Base-by-base conservation (phyloP, 2,329 filamentous ascomycete species). In the Fusarium oligoseptatum region DNA sequence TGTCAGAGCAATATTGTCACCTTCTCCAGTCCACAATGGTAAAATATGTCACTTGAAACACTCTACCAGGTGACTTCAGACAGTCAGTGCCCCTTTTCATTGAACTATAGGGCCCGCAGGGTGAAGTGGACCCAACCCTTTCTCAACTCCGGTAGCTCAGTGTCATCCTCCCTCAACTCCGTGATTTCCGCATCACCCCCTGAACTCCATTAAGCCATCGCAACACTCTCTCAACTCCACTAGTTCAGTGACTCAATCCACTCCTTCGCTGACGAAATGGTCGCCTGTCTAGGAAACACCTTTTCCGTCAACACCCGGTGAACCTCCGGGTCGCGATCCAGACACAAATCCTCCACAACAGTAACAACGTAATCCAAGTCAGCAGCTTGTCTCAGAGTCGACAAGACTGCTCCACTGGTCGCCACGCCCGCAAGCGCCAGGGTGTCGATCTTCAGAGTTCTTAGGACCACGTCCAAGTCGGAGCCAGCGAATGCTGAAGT, bases 261-360 rank as follows among this genome's bases (percentile, higher is more conserved):
- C 22, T 58, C 20, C 15, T 41, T 58, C 10, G 56, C 37, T 10
- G 56, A 58, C 27, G 36, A 15, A 37, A 58, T 27, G 3, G 34
- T 37, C 1, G 56, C 56, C 22, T 86, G 39, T 86, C 61, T 61
- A 3, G 58, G 17, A 29, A 61, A 61, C 24, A 61, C 41, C 58
- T 61, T 61, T 27, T 61, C n/a, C 1, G 58, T 61, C 24, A 61
- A 34, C n/a, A 61, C 58, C 41, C 58, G 32, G 6, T 61, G 58
- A 17, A 61, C 58, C 58, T 61, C 58, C 5, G 7, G 12, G 29
- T 61, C 58, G 2, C 12, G 29, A 27, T 61, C 58, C 27, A 61
- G 20, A 24, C 58, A 61, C 12, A 61, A 11, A 27, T 61, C 58
- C 15, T 45, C 41, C 39, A 61, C 39, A 3, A 61, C 6, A 3